Percentiles rank a stretch among this genome's conserved stretches.
Conservation (phyloP, 176 grass and related monocot species). For the Calamus simplicifolius region DNA sequence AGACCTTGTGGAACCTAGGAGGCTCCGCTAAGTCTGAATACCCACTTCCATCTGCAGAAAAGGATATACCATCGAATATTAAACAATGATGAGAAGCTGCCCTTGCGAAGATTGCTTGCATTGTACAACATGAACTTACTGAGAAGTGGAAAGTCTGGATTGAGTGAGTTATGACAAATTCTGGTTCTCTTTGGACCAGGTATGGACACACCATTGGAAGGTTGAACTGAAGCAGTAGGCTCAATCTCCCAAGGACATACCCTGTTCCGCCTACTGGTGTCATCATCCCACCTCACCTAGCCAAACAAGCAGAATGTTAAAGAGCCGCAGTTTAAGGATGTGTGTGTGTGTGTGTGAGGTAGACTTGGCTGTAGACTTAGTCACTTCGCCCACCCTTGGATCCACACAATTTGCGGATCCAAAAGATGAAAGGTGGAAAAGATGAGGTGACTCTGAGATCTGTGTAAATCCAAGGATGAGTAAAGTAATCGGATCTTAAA, state of each 20-base stretch:
- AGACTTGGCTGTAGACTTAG: too few relatives aligned
- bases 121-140: slow-evolving; percentile 23
- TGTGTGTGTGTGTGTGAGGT: too few relatives aligned
- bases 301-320: too few relatives aligned
- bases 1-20: slow-evolving; percentile 71
- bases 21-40: slow-evolving; percentile 42
- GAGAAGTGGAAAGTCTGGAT: slow-evolving; percentile 31
- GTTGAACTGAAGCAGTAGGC: slow-evolving; percentile 34
- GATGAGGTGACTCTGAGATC: too few relatives aligned
- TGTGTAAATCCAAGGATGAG: too few relatives aligned
- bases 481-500: too few relatives aligned
- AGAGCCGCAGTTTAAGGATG: too few relatives aligned
- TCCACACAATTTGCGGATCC: too few relatives aligned
- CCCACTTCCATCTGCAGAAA: slow-evolving; percentile 69
- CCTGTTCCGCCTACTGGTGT: slow-evolving; percentile 39
- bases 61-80: slow-evolving; percentile 1
- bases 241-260: slow-evolving; percentile 93
- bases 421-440: too few relatives aligned
- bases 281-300: slow-evolving; percentile 76
- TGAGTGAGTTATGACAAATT: slow-evolving; percentile 36
- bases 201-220: slow-evolving; percentile 30
- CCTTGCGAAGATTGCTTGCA: too few relatives aligned
- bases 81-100: too few relatives aligned
- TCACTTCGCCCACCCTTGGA: too few relatives aligned
- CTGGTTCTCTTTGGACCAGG: slow-evolving; percentile 61